Percentiles rank a stretch among this genome's conserved stretches.
Evolutionary conservation across 108 stramenopile species (phyloP).

Genomic region (Nannochloropsis salina): DNA sequence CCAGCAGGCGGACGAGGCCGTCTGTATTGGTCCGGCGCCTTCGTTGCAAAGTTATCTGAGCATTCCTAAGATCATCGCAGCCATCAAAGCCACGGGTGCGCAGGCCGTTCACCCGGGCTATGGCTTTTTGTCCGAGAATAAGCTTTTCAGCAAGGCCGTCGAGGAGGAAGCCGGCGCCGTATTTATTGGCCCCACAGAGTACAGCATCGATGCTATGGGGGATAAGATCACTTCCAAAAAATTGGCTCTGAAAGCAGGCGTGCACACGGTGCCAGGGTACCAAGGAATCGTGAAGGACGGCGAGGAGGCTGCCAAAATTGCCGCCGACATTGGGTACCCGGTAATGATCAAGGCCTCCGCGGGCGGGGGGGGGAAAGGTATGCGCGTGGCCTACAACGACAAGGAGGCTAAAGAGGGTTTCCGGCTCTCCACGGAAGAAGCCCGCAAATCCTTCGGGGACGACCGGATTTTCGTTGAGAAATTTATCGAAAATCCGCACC

Average conservation of each 20-base stretch:
- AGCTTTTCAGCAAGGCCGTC: constrained; percentile 53
- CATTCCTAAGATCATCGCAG: constrained; percentile 67
- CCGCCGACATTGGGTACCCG: constrained; percentile 90
- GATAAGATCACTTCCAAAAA: constrained; percentile 86
- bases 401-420: background rate
- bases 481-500: constrained; percentile 88
- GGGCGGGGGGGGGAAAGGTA: constrained; percentile 98
- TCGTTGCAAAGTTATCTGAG: constrained; percentile 66
- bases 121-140: constrained; percentile 72
- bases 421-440: constrained; percentile 72
- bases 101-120: constrained; percentile 90
- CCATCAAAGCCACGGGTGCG: constrained; percentile 63
- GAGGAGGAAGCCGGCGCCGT: constrained; percentile 27
- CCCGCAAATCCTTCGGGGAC: constrained; percentile 75
- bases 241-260: constrained; percentile 76
- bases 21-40: constrained; percentile 70
- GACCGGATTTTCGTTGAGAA: constrained; percentile 88
- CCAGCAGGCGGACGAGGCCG: constrained; percentile 51
- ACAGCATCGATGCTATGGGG: constrained; percentile 70
- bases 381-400: constrained; percentile 76
- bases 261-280: constrained; percentile 83
- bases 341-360: constrained; percentile 95
- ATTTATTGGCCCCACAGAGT: constrained; percentile 48
- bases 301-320: constrained; percentile 61
- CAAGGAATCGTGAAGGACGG: constrained; percentile 59